Percentiles rank a stretch among this genome's conserved stretches.
These are phyloP conservation scores for Primulina eburnea DNA, from an alignment of 257 asterid species.

Conservation along the genomic window DNA sequence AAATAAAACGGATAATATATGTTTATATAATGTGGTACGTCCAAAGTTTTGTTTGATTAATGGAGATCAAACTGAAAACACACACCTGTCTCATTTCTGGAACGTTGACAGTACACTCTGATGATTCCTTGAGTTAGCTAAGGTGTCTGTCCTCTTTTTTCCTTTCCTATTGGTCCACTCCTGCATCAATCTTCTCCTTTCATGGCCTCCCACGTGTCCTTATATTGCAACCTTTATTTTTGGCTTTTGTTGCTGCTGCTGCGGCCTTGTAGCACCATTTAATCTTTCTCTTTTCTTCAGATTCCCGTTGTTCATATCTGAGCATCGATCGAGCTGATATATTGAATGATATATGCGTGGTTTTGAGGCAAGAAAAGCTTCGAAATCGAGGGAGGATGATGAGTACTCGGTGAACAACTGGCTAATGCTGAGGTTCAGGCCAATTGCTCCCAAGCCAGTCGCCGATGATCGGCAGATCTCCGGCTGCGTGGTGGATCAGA, in stretches of 20 bases:
- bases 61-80: neutral
- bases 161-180: neutral
- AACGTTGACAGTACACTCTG: neutral
- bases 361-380: constrained; percentile 19
- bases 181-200: neutral
- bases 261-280: neutral
- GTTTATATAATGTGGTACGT: too few species aligned
- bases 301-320: neutral
- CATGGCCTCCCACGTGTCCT: neutral
- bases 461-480: constrained; percentile 17
- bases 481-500: constrained; percentile 20
- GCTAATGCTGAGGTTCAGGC: constrained; percentile 46
- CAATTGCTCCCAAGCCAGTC: constrained; percentile 56
- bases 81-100: neutral
- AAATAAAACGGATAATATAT: too few species aligned
- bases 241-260: neutral
- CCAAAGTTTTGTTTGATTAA: neutral
- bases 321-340: too few species aligned
- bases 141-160: neutral
- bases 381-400: constrained; percentile 9
- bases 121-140: neutral
- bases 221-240: neutral
- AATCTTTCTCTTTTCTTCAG: neutral
- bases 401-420: constrained; percentile 24
- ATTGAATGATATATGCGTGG: constrained; percentile 15